Evolutionary conservation across 2,329 filamentous ascomycete species (phyloP), one percentile per base, ranked within the genome.

Genomic region (Domatiomyces catenatus): DNA sequence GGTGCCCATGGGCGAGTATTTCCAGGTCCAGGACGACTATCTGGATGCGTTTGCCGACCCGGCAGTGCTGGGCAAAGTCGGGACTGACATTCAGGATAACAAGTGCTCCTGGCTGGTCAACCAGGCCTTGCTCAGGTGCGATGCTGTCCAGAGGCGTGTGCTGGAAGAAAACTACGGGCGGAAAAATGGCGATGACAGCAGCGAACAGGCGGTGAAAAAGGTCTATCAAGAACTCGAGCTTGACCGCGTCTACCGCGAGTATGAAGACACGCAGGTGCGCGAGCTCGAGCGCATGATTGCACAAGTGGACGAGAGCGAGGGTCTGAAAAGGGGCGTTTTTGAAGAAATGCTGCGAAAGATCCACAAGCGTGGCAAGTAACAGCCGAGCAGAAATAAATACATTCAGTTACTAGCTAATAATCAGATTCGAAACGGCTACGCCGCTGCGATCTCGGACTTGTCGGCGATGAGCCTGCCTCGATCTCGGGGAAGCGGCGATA

Each of bases 51-150:
- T 92, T 65, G 92, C 90, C 61, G 82, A 90, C 61, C 88, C 92
- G 42, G 80, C 87, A 63, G 79, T 88, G 63, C 92, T 98, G 66
- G 92, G 92, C 69, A 98, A 98, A 80, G 94, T 96, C 58, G 92
- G 92, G 59, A 98, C 92, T 54, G 92, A 98, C 64, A 98, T 98
- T 69, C 83, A 89, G 76, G 92, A 98, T 73, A 98, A 98, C 79
- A 98, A 98, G 78, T 98, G 92, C 77, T 93, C 86, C 44, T 98
- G 92, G 92, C 74, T 98, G 53, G 79, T 98, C 69, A 98, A 98
- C 77, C 84, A 94, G 71, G 92, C 92, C 46, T 75, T 98, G 53
- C 76, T 81, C 66, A 77, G 83, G 55, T 84, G 79, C 57, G 89
- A 77, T 1, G 81, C 86, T 1, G 87, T 89, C 67, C 92, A 98